Base-by-base conservation (phyloP, 2,329 filamentous ascomycete species). In the Hypoxylon sp. region DNA sequence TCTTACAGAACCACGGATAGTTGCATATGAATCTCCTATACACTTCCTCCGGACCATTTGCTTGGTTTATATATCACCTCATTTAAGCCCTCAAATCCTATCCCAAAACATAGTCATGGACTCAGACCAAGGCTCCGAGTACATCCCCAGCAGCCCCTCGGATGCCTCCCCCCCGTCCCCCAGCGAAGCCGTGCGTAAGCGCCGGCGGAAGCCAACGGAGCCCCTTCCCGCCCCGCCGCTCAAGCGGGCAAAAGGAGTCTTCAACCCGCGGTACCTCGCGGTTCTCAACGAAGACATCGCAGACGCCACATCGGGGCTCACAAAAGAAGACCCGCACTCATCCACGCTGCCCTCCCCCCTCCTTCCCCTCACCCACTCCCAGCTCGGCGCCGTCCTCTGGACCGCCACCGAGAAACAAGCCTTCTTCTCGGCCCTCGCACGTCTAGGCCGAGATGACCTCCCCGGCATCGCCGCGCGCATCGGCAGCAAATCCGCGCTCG, bases 321-420 rank as follows among this genome's bases (percentile, higher is more conserved):
- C 80, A 13, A 69, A 80, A 10, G 72, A 73, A 2, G 31, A 20
- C 37, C 11, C 17, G 22, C 22, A 35, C 14, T 2, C 44, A 6
- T 10, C 17, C 7, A 48, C 7, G 10, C 17, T 20, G 14, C 3
- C 3, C 8, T 27, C 33, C 7, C 30, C 42, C 51, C 53, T 62
- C 17, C 17, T 14, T 8, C 25, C 33, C 14, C 75, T 85, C 63
- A 65, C 78, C 53, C 56, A 81, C 37, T 85, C 86, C 1, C 92
- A 94, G 74, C 81, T 94, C 56, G 94, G 94, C 22, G 84, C 89
- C 27, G 89, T 90, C 0, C 72, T 80, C 10, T 98, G 95, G 95
- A 90, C 87, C 0, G 68, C 85, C 0, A 73, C 81, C 0, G 95
- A 98, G 76, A 97, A 97, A 77, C 82, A 86, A 1, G 73, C 82